Conservation (phyloP, 352 stramenopile species). For the Globisporangium polare region DNA sequence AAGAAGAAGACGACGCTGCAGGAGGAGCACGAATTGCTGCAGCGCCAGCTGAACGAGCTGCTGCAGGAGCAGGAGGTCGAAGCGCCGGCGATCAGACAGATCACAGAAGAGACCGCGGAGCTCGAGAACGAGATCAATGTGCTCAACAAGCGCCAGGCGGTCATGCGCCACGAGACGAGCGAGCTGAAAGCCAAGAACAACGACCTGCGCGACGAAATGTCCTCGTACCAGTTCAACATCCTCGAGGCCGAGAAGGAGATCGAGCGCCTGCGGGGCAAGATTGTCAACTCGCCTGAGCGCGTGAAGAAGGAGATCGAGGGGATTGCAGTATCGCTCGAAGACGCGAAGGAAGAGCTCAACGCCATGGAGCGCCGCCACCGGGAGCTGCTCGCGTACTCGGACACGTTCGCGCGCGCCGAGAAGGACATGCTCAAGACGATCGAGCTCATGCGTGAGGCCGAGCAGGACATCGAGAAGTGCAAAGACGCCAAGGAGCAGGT, state of each 20-base stretch:
- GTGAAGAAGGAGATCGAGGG: conserved; percentile 69
- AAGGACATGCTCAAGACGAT: conserved; percentile 68
- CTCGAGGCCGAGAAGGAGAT: conserved; percentile 84
- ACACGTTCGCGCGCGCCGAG: conserved; percentile 62
- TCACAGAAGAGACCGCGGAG: conserved; percentile 78
- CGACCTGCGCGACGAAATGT: conserved; percentile 79
- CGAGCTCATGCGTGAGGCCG: conserved; percentile 55
- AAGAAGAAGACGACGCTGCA: conserved; percentile 39
- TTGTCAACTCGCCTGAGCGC: conserved; percentile 90
- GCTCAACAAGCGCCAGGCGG: conserved; percentile 88
- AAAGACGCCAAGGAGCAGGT: conserved; percentile 74
- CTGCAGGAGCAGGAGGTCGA: conserved; percentile 48
- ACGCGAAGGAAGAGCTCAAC: conserved; percentile 61
- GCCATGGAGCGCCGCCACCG: conserved; percentile 60
- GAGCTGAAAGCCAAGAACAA: conserved; percentile 78
- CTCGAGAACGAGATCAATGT: conserved; percentile 88
- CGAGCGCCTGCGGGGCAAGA: conserved; percentile 64
- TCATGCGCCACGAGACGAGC: conserved; percentile 78
- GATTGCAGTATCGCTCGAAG: conserved; percentile 61
- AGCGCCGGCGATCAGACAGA: conserved; percentile 49
- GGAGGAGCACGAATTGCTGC: conserved; percentile 57
- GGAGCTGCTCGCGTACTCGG: conserved; percentile 55
- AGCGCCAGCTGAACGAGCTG: conserved; percentile 61
- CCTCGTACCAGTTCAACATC: conserved; percentile 65
- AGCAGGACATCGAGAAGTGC: conserved; percentile 59